A percentile compares a stretch with the other conserved stretches of the same genome.
phyloP scores from a whole-genome alignment of 768 basidiomycete species.

The Lactarius pseudohatsudake region DNA sequence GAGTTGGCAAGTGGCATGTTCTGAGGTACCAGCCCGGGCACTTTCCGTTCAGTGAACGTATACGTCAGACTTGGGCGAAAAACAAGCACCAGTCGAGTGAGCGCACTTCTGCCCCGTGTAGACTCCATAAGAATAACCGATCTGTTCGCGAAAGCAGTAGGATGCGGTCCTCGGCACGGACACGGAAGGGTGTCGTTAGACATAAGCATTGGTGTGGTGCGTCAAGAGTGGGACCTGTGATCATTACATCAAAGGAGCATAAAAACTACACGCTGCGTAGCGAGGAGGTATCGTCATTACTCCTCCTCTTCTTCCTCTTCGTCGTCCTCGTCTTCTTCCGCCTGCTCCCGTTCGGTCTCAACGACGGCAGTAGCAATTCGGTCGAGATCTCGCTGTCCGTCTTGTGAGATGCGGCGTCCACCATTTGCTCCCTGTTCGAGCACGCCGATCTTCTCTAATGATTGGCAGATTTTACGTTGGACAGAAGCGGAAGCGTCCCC shows the following conservation, averaged over 20 bases:
- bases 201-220: background rate
- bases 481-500: constrained; percentile 81
- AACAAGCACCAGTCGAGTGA: background rate
- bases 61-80: background rate
- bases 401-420: constrained; percentile 94
- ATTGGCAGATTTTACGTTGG: constrained; percentile 94
- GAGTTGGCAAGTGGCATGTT: no score
- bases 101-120: background rate
- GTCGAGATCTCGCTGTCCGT: constrained; percentile 94
- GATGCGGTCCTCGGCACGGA: background rate
- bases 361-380: constrained; percentile 90
- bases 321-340: constrained; percentile 70
- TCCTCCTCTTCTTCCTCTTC: constrained; percentile 54
- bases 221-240: constrained; percentile 17
- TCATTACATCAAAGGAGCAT: constrained; percentile 15
- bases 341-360: constrained; percentile 71
- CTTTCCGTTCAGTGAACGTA: background rate
- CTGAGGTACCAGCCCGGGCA: background rate
- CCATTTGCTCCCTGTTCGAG: constrained; percentile 92
- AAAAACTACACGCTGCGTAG: constrained; percentile 18
- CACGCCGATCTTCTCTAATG: constrained; percentile 98
- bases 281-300: constrained; percentile 12
- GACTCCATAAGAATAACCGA: background rate
- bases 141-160: background rate
- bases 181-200: background rate